Evolutionary conservation across 1,284 basidiomycete species (phyloP).

Genomic region (Sanghuangporus sanghuang): DNA sequence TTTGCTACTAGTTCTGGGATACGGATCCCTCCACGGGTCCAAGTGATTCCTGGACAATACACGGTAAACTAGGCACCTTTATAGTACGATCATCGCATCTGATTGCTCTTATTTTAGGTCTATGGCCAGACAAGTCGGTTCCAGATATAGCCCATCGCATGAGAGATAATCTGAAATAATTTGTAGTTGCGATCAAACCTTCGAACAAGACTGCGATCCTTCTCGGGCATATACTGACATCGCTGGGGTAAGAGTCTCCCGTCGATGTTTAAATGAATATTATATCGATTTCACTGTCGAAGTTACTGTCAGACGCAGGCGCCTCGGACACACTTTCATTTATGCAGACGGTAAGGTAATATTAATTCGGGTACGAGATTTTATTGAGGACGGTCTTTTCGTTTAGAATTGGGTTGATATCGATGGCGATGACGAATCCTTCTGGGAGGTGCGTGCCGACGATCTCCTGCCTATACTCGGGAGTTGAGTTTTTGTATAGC

Average conservation of each 20-base stretch:
- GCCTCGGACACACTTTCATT: slow-evolving; percentile 57
- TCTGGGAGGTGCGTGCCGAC: slow-evolving; percentile 56
- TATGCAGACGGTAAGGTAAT: slow-evolving; percentile 48
- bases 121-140: slow-evolving; percentile 67
- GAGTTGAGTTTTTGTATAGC: slow-evolving; percentile 32
- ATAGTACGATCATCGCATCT: background rate
- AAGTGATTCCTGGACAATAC: slow-evolving; percentile 67
- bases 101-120: slow-evolving; percentile 33
- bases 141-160: slow-evolving; percentile 1
- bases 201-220: slow-evolving; percentile 56
- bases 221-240: slow-evolving; percentile 59
- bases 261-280: background rate
- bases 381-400: background rate
- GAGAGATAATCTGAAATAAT: background rate
- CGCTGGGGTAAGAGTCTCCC: slow-evolving; percentile 33
- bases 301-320: slow-evolving; percentile 58
- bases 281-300: background rate
- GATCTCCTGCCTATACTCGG: background rate
- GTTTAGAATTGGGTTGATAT: slow-evolving; percentile 59
- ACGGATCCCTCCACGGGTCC: slow-evolving; percentile 60
- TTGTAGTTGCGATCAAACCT: slow-evolving; percentile 65
- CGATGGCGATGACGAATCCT: slow-evolving; percentile 53
- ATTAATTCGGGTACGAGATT: background rate
- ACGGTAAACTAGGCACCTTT: slow-evolving; percentile 39
- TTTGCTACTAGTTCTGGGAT: slow-evolving; percentile 46